Evolutionary conservation across 768 basidiomycete species (phyloP), one percentile per base, ranked within the genome.

Genomic region (Hemileccinum rubropunctum): DNA sequence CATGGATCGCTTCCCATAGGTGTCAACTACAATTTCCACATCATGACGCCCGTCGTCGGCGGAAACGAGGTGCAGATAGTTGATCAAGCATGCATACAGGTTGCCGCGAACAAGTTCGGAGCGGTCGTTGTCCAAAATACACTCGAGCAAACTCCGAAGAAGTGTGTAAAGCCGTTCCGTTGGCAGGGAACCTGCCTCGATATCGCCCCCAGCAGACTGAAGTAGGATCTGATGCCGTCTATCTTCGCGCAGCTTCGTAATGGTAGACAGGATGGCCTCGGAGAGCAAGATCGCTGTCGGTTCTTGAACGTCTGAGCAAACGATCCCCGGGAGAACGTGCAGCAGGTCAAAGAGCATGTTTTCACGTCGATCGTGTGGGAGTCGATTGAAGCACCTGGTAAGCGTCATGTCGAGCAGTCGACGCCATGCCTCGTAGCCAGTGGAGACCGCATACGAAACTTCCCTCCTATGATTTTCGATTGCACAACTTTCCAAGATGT

Each of bases 81-180:
- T 95, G 70, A 91, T 82, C 50, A 98, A 73, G 5, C 90, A 76
- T 4, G 92, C 91, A 66, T 95, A 98, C n/a, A 98, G 75, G 63
- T 98, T 98, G 7, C 95, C 95, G 21, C 95, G 86, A 15, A 94
- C 87, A 44, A 91, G 75, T 62, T 95, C 92, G 23, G 87, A 79
- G 12, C 83, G 85, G 52, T 86, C 89, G 51, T 79, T 85, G 53
- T 88, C 83, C 50, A 86, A 61, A 48, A 94, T 79, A 42, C 84
- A 86, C 45, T 91, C 83, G 46, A 97, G 65, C 26, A 92, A 74
- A 54, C 76, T 81, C 38, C 84, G 82, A 11, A 98, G 75, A 38
- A 95, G 81, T 2, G 80, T 71, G 53, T 82, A 82, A 12, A 98
- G 71, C 32, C 91, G 77, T 58, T 97, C 94, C 0, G 84, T 81